phyloP scores from a whole-genome alignment of 495 filamentous ascomycete genomes.

The Aspergillus ostianus region DNA sequence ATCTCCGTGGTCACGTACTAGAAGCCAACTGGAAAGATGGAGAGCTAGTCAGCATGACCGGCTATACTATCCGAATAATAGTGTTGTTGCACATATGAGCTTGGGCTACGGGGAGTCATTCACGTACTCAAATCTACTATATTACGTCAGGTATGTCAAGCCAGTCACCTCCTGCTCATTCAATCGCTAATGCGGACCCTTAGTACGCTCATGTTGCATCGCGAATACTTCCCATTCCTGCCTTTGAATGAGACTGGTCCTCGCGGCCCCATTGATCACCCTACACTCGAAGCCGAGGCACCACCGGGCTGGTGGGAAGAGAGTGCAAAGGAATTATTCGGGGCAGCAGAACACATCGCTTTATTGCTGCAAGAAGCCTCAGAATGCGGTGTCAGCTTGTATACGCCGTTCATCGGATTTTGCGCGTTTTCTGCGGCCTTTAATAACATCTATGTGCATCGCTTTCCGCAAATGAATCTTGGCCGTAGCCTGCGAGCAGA shows the following conservation, averaged over 20 bases:
- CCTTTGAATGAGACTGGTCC: slow-evolving; percentile 17
- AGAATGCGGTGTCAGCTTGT: slow-evolving; percentile 17
- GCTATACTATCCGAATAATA: slow-evolving; percentile 22
- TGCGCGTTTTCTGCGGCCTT: slow-evolving; percentile 27
- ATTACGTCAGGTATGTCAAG: slow-evolving; percentile 18
- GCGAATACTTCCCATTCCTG: slow-evolving; percentile 28
- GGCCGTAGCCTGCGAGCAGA: slow-evolving; percentile 19
- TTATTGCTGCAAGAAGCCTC: slow-evolving; percentile 20
- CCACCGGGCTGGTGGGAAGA: slow-evolving; percentile 24
- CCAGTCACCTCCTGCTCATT: background rate
- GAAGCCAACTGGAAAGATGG: slow-evolving; percentile 19
- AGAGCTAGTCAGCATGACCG: slow-evolving; percentile 20
- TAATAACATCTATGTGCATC: slow-evolving; percentile 24
- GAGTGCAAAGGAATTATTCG: slow-evolving; percentile 21
- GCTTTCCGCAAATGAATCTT: slow-evolving; percentile 27
- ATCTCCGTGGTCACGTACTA: slow-evolving; percentile 21
- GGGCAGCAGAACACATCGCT: slow-evolving; percentile 18
- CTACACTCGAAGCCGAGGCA: slow-evolving; percentile 18
- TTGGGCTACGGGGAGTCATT: slow-evolving; percentile 24
- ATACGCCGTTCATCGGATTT: slow-evolving; percentile 27
- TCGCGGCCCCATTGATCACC: slow-evolving; percentile 22
- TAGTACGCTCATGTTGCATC: slow-evolving; percentile 23
- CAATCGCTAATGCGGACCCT: background rate
- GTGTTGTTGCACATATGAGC: slow-evolving; percentile 18
- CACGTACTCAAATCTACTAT: slow-evolving; percentile 26